Evolutionary conservation across 306 rosid genomes (phyloP), one percentile per base, ranked within the genome.

Genomic region (Morella rubra): DNA sequence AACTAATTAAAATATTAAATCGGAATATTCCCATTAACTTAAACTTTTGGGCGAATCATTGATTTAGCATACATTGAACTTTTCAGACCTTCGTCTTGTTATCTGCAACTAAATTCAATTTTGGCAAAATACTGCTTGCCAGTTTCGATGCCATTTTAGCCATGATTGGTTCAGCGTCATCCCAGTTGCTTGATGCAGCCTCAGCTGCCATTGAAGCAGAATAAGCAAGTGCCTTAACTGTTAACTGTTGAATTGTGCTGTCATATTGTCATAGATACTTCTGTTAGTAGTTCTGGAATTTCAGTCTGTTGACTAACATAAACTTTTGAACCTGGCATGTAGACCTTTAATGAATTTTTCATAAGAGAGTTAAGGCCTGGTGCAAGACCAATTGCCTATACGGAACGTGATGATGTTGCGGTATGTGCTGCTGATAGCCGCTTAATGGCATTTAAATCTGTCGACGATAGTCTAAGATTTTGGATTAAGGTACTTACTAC

Each of bases 341-440:
- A 95, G 98, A 95, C 97, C 37, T 95, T 95, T 85, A 95, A 95
- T 79, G 96, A 95, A 58, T 95, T 95, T 74, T 95, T 95, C 65
- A 75, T 90, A 72, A 84, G 98, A 89, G 97, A 95, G 84, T 77
- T 95, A 58, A 95, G 89, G 87, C 95, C 91, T 61, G 95, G 89
- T 73, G 85, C 89, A 77, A 90, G 98, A 79, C 96, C 98, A 79
- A 77, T 89, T 84, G 84, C 84, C 62, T 84, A 71, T 68, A 60
- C 78, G 77, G 96, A 90, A 49, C 79, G 86, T 22, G 93, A 90
- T 84, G 91, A 88, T 66, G 74, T 92, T 80, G 98, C 97, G 51
- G 87, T 89, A 59, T 90, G 95, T 80, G 97, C 91, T 59, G 97
- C 97, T 74, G 98, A 95, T 85, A 77, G 97, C 83, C 97, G 98